Evolutionary conservation across 2,329 filamentous ascomycete genomes (phyloP).

Genomic region (Helminthosporium solani): DNA sequence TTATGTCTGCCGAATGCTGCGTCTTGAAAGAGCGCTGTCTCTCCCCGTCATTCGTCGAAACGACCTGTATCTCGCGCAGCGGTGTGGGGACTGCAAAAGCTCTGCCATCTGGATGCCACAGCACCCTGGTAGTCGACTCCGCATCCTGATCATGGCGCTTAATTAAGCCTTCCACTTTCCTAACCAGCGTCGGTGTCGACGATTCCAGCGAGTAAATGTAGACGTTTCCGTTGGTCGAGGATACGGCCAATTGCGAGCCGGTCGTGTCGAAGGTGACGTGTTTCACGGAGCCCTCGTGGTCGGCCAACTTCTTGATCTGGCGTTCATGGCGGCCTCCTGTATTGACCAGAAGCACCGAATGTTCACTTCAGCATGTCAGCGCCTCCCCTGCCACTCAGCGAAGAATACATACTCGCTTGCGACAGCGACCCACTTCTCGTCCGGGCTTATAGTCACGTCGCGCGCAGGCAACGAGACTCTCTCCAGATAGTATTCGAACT

Average conservation of each 20-base stretch:
- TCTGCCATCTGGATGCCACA: slow-evolving; percentile 93
- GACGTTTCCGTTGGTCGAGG: slow-evolving; percentile 83
- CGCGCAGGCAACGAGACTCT: slow-evolving; percentile 83
- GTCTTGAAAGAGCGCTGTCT: slow-evolving; percentile 76
- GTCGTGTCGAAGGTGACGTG: slow-evolving; percentile 85
- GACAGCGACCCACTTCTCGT: slow-evolving; percentile 85
- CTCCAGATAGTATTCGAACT: slow-evolving; percentile 78
- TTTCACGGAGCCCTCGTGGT: slow-evolving; percentile 85
- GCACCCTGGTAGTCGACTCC: slow-evolving; percentile 70
- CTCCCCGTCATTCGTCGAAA: slow-evolving; percentile 89
- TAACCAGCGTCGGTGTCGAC: slow-evolving; percentile 77
- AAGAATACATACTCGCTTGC: slow-evolving; percentile 73
- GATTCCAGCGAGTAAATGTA: slow-evolving; percentile 85
- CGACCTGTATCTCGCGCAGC: slow-evolving; percentile 74
- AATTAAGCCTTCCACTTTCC: slow-evolving; percentile 84
- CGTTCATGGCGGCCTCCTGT: slow-evolving; percentile 60
- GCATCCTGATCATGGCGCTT: slow-evolving; percentile 73
- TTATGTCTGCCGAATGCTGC: slow-evolving; percentile 81
- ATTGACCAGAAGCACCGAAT: slow-evolving; percentile 83
- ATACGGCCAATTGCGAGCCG: slow-evolving; percentile 73
- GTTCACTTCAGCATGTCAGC: slow-evolving; percentile 3
- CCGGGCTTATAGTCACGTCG: slow-evolving; percentile 78
- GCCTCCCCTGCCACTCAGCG: no score
- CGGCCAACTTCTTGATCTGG: slow-evolving; percentile 73
- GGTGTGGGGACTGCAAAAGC: slow-evolving; percentile 85